A percentile compares a stretch with the other conserved stretches of the same genome.
These are phyloP conservation scores for Sisymbrium irio DNA, from an alignment of 345 rosid genomes.

Conservation along the genomic window DNA sequence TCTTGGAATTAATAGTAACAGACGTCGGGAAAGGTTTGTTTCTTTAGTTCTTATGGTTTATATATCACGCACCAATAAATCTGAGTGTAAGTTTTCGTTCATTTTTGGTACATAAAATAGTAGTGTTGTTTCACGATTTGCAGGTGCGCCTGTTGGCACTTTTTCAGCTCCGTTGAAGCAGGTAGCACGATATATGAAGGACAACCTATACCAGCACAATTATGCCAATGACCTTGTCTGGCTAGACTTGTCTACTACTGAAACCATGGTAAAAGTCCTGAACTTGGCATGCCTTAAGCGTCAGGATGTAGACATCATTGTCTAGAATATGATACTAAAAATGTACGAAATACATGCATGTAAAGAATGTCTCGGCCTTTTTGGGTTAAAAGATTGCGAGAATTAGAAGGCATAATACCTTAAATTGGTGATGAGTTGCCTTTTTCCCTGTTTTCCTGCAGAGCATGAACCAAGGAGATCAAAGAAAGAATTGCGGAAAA, in stretches of 20 bases:
- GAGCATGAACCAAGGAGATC: constrained; percentile 42
- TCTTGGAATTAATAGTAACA: constrained; percentile 63
- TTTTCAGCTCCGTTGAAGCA: constrained; percentile 69
- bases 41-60: constrained; percentile 1
- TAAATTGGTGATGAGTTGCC: constrained; percentile 7
- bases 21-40: constrained; percentile 69
- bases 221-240: constrained; percentile 54
- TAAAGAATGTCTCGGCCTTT: not conserved
- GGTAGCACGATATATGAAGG: constrained; percentile 51
- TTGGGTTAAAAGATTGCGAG: not conserved
- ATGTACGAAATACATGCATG: not conserved
- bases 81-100: not conserved
- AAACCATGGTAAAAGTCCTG: constrained; percentile 43
- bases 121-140: constrained; percentile 20
- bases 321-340: not conserved
- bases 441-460: constrained; percentile 38
- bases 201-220: constrained; percentile 41
- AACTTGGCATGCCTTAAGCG: not conserved
- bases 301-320: constrained; percentile 4
- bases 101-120: not conserved
- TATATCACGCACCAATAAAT: not conserved
- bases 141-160: constrained; percentile 76
- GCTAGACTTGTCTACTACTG: constrained; percentile 60
- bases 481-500: constrained; percentile 48
- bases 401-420: not conserved